These are phyloP conservation scores for Nidularia sp. DNA, from an alignment of 768 basidiomycete genomes.

Conservation along the genomic window DNA sequence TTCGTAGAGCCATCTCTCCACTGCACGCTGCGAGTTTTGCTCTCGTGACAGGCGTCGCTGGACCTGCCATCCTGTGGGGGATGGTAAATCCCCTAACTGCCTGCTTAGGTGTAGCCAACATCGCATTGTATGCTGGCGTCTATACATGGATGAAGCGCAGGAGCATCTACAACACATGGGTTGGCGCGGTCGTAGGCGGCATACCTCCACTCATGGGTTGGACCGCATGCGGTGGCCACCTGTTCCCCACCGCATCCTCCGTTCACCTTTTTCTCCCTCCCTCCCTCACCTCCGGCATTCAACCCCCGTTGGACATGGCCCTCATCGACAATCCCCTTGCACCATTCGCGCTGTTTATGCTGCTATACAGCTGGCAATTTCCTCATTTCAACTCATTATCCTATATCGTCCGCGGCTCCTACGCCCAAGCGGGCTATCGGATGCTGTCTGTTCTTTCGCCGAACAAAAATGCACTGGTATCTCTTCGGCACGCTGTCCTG, in stretches of 20 bases:
- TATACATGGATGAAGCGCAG: conserved; percentile 94
- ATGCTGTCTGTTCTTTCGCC: conserved; percentile 88
- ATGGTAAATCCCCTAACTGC: conserved; percentile 89
- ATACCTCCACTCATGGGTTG: conserved; percentile 97
- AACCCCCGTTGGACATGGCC: conserved; percentile 33
- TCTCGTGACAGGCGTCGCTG: conserved; percentile 67
- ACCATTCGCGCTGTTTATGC: conserved; percentile 73
- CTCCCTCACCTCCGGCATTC: conserved; percentile 38
- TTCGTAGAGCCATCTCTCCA: conserved; percentile 78
- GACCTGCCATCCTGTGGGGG: conserved; percentile 72
- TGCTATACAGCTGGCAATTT: conserved; percentile 97
- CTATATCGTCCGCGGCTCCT: conserved; percentile 79
- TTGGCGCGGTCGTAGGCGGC: conserved; percentile 88
- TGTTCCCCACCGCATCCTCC: conserved; percentile 63
- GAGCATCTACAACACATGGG: conserved; percentile 85
- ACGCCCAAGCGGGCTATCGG: conserved; percentile 89
- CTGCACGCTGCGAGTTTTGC: conserved; percentile 84
- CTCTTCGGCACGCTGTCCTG: conserved; percentile 76
- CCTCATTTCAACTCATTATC: conserved; percentile 97
- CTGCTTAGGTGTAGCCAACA: conserved; percentile 75
- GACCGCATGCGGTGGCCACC: conserved; percentile 85
- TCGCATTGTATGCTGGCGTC: conserved; percentile 83
- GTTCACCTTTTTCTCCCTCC: conserved; percentile 58
- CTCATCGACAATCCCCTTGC: conserved; percentile 77
- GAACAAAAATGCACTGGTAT: conserved; percentile 76